phyloP scores from a whole-genome alignment of 805 yeast species.

The Ogataea sp. region DNA sequence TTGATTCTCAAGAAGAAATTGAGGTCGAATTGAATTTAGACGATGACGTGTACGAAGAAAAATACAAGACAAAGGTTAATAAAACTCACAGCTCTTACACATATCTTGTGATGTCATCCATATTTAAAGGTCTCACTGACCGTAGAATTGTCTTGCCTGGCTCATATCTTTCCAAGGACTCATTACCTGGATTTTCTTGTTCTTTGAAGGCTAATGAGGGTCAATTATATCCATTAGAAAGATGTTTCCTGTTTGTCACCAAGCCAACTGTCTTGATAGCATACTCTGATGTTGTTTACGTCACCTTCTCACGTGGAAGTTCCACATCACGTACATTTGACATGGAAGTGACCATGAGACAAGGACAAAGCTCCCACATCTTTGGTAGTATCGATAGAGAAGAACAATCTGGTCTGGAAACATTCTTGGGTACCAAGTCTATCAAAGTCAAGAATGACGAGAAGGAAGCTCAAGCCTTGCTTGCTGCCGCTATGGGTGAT shows the following conservation, averaged over 20 bases:
- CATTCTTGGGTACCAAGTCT: slow-evolving; percentile 68
- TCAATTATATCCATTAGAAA: slow-evolving; percentile 84
- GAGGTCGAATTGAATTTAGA: slow-evolving; percentile 83
- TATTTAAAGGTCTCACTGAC: slow-evolving; percentile 85
- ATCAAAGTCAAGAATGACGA: slow-evolving; percentile 82
- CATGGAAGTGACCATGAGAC: slow-evolving; percentile 65
- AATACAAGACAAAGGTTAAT: slow-evolving; percentile 67
- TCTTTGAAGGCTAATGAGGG: slow-evolving; percentile 95
- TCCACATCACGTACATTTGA: slow-evolving; percentile 86
- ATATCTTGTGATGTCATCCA: slow-evolving; percentile 78
- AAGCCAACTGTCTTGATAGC: slow-evolving; percentile 93
- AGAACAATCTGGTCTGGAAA: slow-evolving; percentile 76
- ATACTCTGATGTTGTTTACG: slow-evolving; percentile 65
- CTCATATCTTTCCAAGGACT: slow-evolving; percentile 63
- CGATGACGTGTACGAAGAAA: slow-evolving; percentile 70
- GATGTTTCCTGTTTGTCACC: slow-evolving; percentile 82
- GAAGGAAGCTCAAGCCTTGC: slow-evolving; percentile 73
- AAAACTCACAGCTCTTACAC: slow-evolving; percentile 72
- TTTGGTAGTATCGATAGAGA: slow-evolving; percentile 87
- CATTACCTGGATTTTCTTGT: slow-evolving; percentile 83
- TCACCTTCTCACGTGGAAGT: slow-evolving; percentile 79
- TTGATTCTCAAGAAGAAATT: slow-evolving; percentile 81
- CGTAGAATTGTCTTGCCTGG: slow-evolving; percentile 83
- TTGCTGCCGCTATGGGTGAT: slow-evolving; percentile 67
- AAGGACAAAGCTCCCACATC: slow-evolving; percentile 60